Percentiles rank a stretch among this genome's conserved stretches.
These are phyloP conservation scores for Lachancea sp. DNA, from an alignment of 805 yeast genomes.

Conservation along the genomic window DNA sequence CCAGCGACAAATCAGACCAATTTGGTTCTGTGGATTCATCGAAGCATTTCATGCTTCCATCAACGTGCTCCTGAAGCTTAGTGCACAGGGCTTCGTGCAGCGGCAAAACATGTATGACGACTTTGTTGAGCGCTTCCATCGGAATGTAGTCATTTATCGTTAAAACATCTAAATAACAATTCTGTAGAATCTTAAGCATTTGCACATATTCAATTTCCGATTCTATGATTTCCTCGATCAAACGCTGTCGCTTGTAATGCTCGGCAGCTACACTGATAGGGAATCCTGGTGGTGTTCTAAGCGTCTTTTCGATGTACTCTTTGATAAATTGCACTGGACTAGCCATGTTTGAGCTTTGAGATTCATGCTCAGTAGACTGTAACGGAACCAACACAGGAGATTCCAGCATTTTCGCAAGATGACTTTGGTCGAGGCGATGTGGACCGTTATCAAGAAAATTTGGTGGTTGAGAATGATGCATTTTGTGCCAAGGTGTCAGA, in stretches of 20 bases:
- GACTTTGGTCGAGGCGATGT: neutral
- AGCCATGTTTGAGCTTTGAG: slow-evolving; percentile 5
- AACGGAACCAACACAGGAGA: slow-evolving; percentile 1
- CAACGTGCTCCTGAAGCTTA: neutral
- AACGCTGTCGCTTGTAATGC: slow-evolving; percentile 11
- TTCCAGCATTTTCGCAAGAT: slow-evolving; percentile 1
- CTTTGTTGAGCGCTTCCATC: slow-evolving; percentile 6
- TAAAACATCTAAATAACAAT: slow-evolving; percentile 8
- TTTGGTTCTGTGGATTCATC: slow-evolving; percentile 6
- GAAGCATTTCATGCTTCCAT: slow-evolving; percentile 5
- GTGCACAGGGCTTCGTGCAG: slow-evolving; percentile 2
- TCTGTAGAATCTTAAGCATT: slow-evolving; percentile 7
- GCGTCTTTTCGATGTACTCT: slow-evolving; percentile 10
- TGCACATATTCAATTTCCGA: slow-evolving; percentile 9
- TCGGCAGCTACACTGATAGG: slow-evolving; percentile 6
- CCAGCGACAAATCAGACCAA: slow-evolving; percentile 6
- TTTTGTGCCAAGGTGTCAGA: neutral
- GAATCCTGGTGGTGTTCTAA: slow-evolving; percentile 8
- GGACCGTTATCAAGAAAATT: neutral
- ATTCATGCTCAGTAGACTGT: slow-evolving; percentile 3
- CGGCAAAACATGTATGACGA: slow-evolving; percentile 3
- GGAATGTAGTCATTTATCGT: slow-evolving; percentile 9
- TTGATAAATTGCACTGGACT: slow-evolving; percentile 11
- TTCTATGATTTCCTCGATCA: slow-evolving; percentile 8
- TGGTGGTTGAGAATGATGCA: too few species aligned